These are phyloP conservation scores for Monilinia laxa DNA, from an alignment of 2,329 filamentous ascomycete genomes.

Conservation along the genomic window DNA sequence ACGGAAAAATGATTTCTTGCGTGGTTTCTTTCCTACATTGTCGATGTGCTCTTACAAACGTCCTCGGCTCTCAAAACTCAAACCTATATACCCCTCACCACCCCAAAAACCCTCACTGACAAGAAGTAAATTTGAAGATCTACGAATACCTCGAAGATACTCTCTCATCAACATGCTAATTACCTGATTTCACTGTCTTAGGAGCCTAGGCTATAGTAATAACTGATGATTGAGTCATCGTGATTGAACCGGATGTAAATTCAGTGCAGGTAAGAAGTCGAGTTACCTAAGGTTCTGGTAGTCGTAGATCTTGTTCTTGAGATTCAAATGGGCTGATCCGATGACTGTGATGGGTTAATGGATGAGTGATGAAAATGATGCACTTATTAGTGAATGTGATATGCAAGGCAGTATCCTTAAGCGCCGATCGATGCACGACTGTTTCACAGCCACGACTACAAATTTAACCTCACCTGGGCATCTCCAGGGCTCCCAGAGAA, in stretches of 20 bases:
- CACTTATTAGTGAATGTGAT: neutral
- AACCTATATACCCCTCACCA: neutral
- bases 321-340: neutral
- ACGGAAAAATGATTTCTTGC: too few species aligned
- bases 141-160: rapidly evolving
- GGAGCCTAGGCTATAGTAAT: neutral
- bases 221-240: neutral
- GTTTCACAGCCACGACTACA: neutral
- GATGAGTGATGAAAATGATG: neutral
- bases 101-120: neutral
- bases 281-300: neutral
- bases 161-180: neutral
- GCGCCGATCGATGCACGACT: neutral
- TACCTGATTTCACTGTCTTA: too few species aligned
- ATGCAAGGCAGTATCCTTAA: neutral
- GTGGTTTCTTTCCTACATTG: too few species aligned
- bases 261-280: neutral
- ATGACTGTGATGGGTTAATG: neutral
- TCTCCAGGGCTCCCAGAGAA: neutral
- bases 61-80: too few species aligned
- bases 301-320: neutral
- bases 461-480: neutral
- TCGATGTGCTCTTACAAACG: too few species aligned
- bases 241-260: neutral
- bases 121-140: neutral